Evolutionary conservation across 1,139 yeast species (phyloP).

Genomic region (Barnettozyma hawaiiensis): DNA sequence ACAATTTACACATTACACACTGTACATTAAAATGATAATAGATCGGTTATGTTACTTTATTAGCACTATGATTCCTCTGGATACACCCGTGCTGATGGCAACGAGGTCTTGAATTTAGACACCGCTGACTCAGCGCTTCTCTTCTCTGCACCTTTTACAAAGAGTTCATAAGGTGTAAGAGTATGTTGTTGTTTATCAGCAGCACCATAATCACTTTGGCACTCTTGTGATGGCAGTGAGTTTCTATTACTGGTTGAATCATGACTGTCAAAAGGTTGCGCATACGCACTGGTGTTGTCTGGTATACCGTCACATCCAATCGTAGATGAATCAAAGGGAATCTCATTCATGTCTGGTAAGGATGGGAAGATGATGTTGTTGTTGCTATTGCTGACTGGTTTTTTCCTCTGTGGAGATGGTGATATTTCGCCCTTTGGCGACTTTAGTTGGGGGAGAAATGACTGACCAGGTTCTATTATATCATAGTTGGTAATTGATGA

Average conservation of each 20-base stretch:
- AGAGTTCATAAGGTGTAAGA: constrained; percentile 21
- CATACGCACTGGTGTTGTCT: neutral
- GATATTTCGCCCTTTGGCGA: constrained; percentile 25
- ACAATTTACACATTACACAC: neutral
- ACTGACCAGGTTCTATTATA: constrained; percentile 19
- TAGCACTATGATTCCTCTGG: neutral
- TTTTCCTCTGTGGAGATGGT: constrained; percentile 12
- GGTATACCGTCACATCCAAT: constrained; percentile 9
- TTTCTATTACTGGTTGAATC: constrained; percentile 7
- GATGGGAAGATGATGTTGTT: too few relatives aligned
- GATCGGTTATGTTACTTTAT: neutral
- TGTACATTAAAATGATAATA: neutral
- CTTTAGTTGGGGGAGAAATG: constrained; percentile 15
- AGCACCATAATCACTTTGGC: constrained; percentile 9
- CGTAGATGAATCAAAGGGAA: constrained; percentile 22
- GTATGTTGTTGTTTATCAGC: too few relatives aligned
- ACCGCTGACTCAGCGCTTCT: neutral
- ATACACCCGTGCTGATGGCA: constrained; percentile 19
- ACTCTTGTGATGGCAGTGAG: constrained; percentile 1
- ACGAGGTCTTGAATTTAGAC: constrained; percentile 18
- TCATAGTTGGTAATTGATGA: constrained; percentile 10
- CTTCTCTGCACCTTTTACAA: constrained; percentile 10
- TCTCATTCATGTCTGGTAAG: constrained; percentile 12
- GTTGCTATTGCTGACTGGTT: constrained; percentile 7
- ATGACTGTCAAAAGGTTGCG: constrained; percentile 6